Conservation (phyloP, 768 basidiomycete species). For the Glaciozyma antarctica region DNA sequence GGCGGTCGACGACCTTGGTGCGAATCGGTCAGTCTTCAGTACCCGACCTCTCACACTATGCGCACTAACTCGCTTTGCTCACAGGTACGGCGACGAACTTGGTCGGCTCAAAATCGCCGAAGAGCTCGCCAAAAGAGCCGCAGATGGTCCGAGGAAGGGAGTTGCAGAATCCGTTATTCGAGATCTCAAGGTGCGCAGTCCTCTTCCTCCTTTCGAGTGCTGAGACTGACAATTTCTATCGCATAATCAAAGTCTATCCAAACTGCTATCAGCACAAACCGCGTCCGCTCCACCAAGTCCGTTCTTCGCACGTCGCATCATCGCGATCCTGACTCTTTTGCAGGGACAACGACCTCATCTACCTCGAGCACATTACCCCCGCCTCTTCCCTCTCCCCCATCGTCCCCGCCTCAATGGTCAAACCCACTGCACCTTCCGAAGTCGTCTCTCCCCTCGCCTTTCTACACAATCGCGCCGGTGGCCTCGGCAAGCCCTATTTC, state of each 20-base stretch:
- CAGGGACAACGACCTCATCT: conserved; percentile 90
- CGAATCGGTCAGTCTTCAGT: conserved; percentile 45
- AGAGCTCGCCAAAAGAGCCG: conserved; percentile 57
- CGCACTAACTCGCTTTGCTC: not conserved
- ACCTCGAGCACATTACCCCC: conserved; percentile 77
- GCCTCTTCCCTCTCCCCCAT: conserved; percentile 58
- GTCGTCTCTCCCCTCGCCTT: conserved; percentile 36
- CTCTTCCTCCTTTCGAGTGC: not conserved
- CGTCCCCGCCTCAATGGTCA: conserved; percentile 56
- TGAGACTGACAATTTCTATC: not conserved
- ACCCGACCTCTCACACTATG: not conserved
- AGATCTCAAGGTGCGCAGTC: conserved; percentile 61
- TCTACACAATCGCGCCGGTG: conserved; percentile 14
- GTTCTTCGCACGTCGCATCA: not conserved
- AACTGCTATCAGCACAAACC: conserved; percentile 57
- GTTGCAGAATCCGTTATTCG: conserved; percentile 57
- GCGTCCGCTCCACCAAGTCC: conserved; percentile 51
- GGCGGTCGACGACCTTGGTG: conserved; percentile 72
- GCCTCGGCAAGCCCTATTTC: conserved; percentile 50
- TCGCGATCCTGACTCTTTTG: conserved; percentile 32
- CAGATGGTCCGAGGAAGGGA: conserved; percentile 54
- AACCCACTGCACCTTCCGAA: conserved; percentile 47
- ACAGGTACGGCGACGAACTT: conserved; percentile 79
- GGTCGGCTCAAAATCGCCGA: conserved; percentile 65
- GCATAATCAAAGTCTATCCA: conserved; percentile 55